Percentiles rank a stretch among this genome's conserved stretches.
These are phyloP conservation scores for Flaveria linearis DNA, from an alignment of 129 eudicot genomes.

Conservation along the genomic window DNA sequence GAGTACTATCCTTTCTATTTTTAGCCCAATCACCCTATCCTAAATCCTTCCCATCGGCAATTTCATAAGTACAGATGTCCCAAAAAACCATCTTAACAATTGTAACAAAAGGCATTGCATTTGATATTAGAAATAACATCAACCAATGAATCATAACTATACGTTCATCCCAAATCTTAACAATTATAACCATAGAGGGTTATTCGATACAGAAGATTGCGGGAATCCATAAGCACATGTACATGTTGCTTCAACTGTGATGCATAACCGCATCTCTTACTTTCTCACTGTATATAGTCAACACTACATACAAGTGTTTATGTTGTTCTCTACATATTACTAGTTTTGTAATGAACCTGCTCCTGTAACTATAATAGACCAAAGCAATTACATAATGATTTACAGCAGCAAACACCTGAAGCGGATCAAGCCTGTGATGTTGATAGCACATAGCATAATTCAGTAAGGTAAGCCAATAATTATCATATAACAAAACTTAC, in stretches of 20 bases:
- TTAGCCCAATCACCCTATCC: background rate
- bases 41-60: background rate
- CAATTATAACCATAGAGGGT: background rate
- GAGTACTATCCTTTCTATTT: background rate
- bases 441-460: background rate
- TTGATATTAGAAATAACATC: background rate
- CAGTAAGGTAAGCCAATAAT: background rate
- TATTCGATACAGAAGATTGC: too few relatives aligned
- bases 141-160: background rate
- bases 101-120: background rate
- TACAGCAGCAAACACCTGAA: background rate
- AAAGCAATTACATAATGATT: background rate
- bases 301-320: too few relatives aligned
- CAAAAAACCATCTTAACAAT: background rate
- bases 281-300: too few relatives aligned
- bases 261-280: too few relatives aligned
- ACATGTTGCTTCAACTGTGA: too few relatives aligned
- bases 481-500: constrained; percentile 36
- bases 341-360: too few relatives aligned
- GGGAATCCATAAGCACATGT: too few relatives aligned
- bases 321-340: too few relatives aligned
- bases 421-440: background rate
- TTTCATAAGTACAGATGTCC: background rate
- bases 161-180: background rate
- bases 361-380: background rate